Evolutionary conservation across 1,139 yeast genomes (phyloP).

Genomic region (Nakaseomyces sp.): DNA sequence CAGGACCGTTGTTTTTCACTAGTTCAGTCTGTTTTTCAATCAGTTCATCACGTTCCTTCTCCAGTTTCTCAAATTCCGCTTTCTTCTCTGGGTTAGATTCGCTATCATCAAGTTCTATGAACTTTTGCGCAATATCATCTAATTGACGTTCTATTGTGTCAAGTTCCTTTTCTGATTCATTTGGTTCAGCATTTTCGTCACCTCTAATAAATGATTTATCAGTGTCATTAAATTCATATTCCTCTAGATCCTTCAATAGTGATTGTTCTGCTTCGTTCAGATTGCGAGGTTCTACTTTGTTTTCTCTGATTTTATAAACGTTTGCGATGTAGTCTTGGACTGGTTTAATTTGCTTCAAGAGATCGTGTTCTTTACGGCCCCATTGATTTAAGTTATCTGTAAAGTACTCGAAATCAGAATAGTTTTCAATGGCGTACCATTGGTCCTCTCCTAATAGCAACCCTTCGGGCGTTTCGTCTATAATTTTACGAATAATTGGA

Average conservation of each 20-base stretch:
- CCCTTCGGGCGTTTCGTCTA: conserved; percentile 59
- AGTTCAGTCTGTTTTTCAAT: conserved; percentile 16
- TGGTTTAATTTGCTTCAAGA: conserved; percentile 52
- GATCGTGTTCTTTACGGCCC: conserved; percentile 66
- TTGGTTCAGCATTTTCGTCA: conserved; percentile 15
- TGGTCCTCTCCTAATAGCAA: conserved; percentile 48
- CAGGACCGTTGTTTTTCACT: conserved; percentile 14
- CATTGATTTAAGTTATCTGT: conserved; percentile 61
- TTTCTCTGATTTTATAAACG: conserved; percentile 54
- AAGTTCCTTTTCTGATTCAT: conserved; percentile 12
- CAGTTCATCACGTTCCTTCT: conserved; percentile 22
- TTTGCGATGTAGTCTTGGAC: conserved; percentile 47
- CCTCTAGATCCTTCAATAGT: conserved; percentile 35
- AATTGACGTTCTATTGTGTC: conserved; percentile 14
- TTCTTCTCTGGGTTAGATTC: conserved; percentile 25
- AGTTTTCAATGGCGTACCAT: conserved; percentile 58
- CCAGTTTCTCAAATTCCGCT: conserved; percentile 21
- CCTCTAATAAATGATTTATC: conserved; percentile 23
- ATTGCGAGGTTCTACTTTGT: conserved; percentile 39
- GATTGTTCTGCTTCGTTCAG: conserved; percentile 38
- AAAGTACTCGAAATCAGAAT: conserved; percentile 50
- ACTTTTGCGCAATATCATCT: conserved; percentile 26
- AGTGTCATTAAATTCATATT: conserved; percentile 32
- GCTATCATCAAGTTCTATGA: conserved; percentile 28
- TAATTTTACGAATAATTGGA: conserved; percentile 50